Conservation (phyloP, 2,329 filamentous ascomycete species). For the Tolypocladium cylindrosporum region DNA sequence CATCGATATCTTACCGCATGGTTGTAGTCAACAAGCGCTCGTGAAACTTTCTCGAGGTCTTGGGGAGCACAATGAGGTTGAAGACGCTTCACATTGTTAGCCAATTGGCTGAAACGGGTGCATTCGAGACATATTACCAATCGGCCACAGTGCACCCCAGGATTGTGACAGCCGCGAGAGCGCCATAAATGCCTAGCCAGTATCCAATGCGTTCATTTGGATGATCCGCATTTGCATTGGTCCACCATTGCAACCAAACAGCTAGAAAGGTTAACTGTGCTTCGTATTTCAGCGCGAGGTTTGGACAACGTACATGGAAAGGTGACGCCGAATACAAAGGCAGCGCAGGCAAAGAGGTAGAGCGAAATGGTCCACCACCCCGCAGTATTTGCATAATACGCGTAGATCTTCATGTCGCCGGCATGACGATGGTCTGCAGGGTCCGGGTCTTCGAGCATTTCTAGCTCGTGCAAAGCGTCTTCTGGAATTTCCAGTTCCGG, state of each 20-base stretch:
- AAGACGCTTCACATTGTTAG: constrained; percentile 7
- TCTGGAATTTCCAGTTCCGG: constrained; percentile 7
- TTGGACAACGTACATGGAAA: constrained; percentile 8
- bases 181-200: constrained; percentile 11
- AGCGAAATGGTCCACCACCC: constrained; percentile 6
- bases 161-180: constrained; percentile 7
- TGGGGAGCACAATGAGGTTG: constrained; percentile 15
- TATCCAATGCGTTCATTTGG: constrained; percentile 9
- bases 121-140: constrained; percentile 1
- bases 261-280: constrained; percentile 1
- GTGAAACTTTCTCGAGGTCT: constrained; percentile 12
- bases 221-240: constrained; percentile 8
- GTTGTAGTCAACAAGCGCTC: constrained; percentile 16
- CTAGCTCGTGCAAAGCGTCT: constrained; percentile 8
- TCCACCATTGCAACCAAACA: constrained; percentile 16
- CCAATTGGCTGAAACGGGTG: background rate
- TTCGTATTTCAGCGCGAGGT: background rate
- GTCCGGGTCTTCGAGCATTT: constrained; percentile 7
- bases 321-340: constrained; percentile 10
- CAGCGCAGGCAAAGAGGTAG: constrained; percentile 9
- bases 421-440: constrained; percentile 3
- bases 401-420: constrained; percentile 9
- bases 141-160: constrained; percentile 7
- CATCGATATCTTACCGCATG: constrained; percentile 8
- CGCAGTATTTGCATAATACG: constrained; percentile 9